Percentiles rank a stretch among this genome's conserved stretches.
phyloP scores from a whole-genome alignment of 2,329 filamentous ascomycete genomes.

The Mariannaea elegans region DNA sequence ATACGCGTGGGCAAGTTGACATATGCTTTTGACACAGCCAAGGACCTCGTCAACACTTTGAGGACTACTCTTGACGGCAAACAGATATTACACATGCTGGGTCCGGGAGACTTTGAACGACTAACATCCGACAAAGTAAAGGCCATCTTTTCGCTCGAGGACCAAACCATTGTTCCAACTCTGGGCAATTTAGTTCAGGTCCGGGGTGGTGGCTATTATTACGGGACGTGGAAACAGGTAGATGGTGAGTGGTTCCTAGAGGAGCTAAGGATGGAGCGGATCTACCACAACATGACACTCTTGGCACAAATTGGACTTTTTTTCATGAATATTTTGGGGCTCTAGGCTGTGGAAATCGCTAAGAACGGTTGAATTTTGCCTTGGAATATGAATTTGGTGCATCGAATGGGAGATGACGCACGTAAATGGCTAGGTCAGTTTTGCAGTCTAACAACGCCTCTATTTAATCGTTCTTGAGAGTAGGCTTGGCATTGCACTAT shows the following conservation, averaged over 20 bases:
- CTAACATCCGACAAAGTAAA: not conserved
- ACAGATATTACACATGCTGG: not conserved
- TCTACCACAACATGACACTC: not conserved
- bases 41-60: not conserved
- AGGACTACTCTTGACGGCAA: not conserved
- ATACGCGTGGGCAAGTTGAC: not conserved
- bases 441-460: no score
- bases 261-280: not conserved
- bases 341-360: no score
- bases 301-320: not conserved
- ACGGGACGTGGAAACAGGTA: not conserved
- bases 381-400: no score
- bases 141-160: not conserved
- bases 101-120: not conserved
- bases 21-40: not conserved
- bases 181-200: not conserved
- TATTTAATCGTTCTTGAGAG: no score
- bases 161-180: not conserved
- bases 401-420: no score
- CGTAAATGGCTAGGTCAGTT: no score
- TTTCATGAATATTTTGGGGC: not conserved
- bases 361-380: no score
- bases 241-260: not conserved
- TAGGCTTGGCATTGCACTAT: no score
- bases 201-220: not conserved